A percentile compares a stretch with the other conserved stretches of the same genome.
Conservation (phyloP, 2,329 filamentous ascomycete species). For the Rutstroemia sp. region DNA sequence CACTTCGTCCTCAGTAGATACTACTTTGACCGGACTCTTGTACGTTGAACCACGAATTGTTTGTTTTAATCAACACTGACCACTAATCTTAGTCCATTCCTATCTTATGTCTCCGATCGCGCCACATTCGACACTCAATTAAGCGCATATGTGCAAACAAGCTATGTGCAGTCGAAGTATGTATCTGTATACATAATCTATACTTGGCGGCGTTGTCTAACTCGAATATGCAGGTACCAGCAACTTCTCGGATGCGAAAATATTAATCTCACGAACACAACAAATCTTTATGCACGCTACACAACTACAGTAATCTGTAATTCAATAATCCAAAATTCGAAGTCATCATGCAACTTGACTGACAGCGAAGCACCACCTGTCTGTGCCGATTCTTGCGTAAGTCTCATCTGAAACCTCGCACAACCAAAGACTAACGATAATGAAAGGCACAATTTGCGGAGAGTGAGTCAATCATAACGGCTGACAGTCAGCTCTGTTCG, state of each 20-base stretch:
- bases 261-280: conserved; percentile 71
- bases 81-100: conserved; percentile 60
- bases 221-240: conserved; percentile 57
- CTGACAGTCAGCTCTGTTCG: conserved; percentile 66
- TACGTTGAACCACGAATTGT: conserved; percentile 36
- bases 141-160: conserved; percentile 61
- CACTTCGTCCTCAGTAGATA: conserved; percentile 58
- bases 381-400: conserved; percentile 82
- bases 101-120: conserved; percentile 70
- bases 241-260: conserved; percentile 71
- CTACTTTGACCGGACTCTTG: conserved; percentile 53
- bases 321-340: conserved; percentile 85
- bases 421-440: conserved; percentile 21
- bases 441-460: conserved; percentile 69
- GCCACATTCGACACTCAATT: conserved; percentile 72
- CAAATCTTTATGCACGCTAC: conserved; percentile 83
- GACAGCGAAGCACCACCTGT: conserved; percentile 61
- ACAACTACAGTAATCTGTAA: conserved; percentile 91
- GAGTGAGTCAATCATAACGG: conserved; percentile 78
- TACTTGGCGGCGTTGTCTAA: conserved; percentile 22
- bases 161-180: conserved; percentile 74
- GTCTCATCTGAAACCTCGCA: conserved; percentile 28
- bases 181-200: conserved; percentile 23
- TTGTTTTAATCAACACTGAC: conserved; percentile 10
- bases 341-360: conserved; percentile 58